Base-by-base conservation (phyloP, 768 basidiomycete species). In the Rhodosporidiobolus sp. region DNA sequence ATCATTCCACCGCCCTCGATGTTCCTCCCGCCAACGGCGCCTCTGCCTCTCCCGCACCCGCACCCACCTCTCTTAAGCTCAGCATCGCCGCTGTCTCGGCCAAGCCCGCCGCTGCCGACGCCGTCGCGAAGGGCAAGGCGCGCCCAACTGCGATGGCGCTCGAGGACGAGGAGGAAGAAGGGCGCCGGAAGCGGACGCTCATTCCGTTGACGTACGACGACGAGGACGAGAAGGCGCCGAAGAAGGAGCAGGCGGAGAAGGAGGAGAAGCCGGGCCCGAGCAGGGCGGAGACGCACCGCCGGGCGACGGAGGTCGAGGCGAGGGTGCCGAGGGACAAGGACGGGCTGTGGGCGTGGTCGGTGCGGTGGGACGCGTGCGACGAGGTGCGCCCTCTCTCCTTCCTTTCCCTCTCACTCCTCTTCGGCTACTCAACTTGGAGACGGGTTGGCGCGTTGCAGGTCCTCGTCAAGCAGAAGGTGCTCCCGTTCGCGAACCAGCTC, bases 131-230 rank as follows among this genome's bases (percentile, higher is more conserved):
- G 26, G 35, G 62, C 26, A 63, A 66, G n/a, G 35, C 62, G 26
- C 70, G 73, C 2, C 54, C 67, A 32, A 57, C 70, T 0, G 75
- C 70, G 45, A 10, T 76, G 17, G 62, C 65, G 16, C 52, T 65
- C n/a, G 77, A 77, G 28, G 77, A 79, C 35, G 78, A 78, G 28
- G 78, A 79, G 22, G 75, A 72, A 43, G 62, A 65, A 16, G 63
- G 45, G 14, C 63, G 67, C 56, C 70, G 76, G 63, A 76, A 75
- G 70, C 57, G 78, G 30, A 71, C 73, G 68, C 66, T 79, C 28
- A 75, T 79, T 43, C 78, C 77, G 45, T 62, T 79, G 24, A 73
- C 57, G 50, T 79, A 79, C 57, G 77, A 76, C 61, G 78, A 79
- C 61, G 77, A 78, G 35, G 77, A 78, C 53, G 73, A 63, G 46